Base-by-base conservation (phyloP, 2,329 filamentous ascomycete species). In the Iodosphaeria phyllophila region DNA sequence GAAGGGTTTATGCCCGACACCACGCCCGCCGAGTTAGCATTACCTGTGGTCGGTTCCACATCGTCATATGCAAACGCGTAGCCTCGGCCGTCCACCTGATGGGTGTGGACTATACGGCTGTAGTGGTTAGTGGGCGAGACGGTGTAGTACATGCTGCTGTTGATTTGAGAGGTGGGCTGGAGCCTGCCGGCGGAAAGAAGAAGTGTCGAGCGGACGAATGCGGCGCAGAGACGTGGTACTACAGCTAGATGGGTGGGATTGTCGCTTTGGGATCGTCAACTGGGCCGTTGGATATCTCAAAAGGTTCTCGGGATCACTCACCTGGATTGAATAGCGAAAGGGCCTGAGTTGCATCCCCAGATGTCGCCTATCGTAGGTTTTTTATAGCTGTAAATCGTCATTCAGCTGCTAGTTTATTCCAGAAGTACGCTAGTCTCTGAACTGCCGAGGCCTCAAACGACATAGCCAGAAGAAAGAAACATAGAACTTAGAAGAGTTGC, bases 11-110 rank as follows among this genome's bases (percentile, higher is more conserved):
- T 41, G 14, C 52, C 57, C 26, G 59, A 50, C 18, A 66, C 49
- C 16, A 56, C 57, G 3, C 63, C 63, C 4, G 54, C 56, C 26
- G 63, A 60, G 39, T 74, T 64, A 32, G 56, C 48, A 15, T 58
- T 64, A n/a, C n/a, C n/a, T n/a, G n/a, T n/a, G 30, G 56, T 51
- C 0, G 67, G 60, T 27, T 65, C 63, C 11, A 77, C 71, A 39
- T 77, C 72, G 37, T 77, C 72, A 35, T 74, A 77, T 0, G 72
- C 56, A 38, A 75, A 77, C 1, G 66, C 62, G 39, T 77, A 77
- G 0, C 72, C 72, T 22, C 54, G 49, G 1, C 59, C 58, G 40
- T 74, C 67, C 4, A 58, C 39, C 46, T 73, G 66, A 24, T 64
- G 54, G 18, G 56, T 44, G 43, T 76, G 72, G 3, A 76, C 56